These are phyloP conservation scores for Seiridium unicorne DNA, from an alignment of 2,329 filamentous ascomycete species.

Conservation along the genomic window DNA sequence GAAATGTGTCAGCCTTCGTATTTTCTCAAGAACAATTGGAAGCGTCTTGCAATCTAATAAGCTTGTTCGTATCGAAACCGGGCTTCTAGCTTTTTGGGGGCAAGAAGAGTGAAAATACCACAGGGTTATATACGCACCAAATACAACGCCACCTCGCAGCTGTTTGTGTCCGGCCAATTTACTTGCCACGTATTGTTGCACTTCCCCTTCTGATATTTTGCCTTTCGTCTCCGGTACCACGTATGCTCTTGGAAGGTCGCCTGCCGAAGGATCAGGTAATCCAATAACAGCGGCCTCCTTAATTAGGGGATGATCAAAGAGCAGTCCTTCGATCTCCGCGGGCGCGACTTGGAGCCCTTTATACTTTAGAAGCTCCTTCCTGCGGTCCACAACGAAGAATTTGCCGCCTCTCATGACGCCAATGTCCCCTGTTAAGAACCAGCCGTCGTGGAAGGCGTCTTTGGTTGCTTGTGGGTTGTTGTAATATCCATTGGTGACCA, in stretches of 20 bases:
- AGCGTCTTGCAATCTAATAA: not conserved
- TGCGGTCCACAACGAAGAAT: slow-evolving; percentile 78
- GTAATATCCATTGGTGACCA: slow-evolving; percentile 70
- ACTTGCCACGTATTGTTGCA: slow-evolving; percentile 21
- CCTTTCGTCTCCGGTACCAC: slow-evolving; percentile 24
- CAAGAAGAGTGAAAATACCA: not conserved
- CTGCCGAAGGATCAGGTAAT: slow-evolving; percentile 53
- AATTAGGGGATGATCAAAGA: slow-evolving; percentile 39
- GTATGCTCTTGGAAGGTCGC: slow-evolving; percentile 52
- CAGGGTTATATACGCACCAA: not conserved
- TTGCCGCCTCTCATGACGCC: slow-evolving; percentile 68
- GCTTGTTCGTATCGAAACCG: not conserved
- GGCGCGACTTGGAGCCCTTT: slow-evolving; percentile 68
- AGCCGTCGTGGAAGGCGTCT: slow-evolving; percentile 57
- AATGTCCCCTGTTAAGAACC: slow-evolving; percentile 80
- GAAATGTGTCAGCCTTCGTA: not conserved
- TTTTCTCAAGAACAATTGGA: not conserved
- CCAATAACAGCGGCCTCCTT: slow-evolving; percentile 63
- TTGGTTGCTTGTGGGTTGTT: slow-evolving; percentile 66
- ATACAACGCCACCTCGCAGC: slow-evolving; percentile 24
- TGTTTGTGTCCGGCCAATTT: slow-evolving; percentile 24
- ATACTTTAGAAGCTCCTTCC: slow-evolving; percentile 65
- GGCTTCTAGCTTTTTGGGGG: not conserved
- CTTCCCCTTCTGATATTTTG: slow-evolving; percentile 15
- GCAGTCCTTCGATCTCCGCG: slow-evolving; percentile 56